Conservation (phyloP, 371 early-diverging fungal genomes). For the Saksenaea oblongispora region DNA sequence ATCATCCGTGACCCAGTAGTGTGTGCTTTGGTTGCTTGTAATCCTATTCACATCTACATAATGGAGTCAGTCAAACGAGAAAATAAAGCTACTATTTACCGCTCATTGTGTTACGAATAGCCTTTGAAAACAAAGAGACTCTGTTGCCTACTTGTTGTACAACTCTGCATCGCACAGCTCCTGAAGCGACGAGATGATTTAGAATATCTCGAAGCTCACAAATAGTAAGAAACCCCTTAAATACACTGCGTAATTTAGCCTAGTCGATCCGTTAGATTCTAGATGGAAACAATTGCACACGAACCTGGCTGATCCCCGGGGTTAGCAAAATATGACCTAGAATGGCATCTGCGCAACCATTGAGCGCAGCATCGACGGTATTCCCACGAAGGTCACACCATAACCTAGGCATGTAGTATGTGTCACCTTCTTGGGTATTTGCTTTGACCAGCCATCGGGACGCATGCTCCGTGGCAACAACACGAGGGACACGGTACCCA, state of each 20-base stretch:
- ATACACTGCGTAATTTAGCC: background rate
- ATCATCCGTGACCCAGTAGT: background rate
- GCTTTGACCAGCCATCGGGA: background rate
- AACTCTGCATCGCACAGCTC: background rate
- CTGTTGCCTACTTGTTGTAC: background rate
- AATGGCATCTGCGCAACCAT: slow-evolving; percentile 7
- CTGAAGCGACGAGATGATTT: background rate
- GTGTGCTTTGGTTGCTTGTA: slow-evolving; percentile 66
- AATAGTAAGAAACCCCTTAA: background rate
- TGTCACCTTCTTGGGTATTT: background rate
- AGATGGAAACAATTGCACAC: background rate
- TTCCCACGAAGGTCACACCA: slow-evolving; percentile 9
- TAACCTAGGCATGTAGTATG: slow-evolving; percentile 8
- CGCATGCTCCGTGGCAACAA: background rate
- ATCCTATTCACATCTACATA: slow-evolving; percentile 82
- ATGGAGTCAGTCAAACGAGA: background rate
- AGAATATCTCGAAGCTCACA: background rate
- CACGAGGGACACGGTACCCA: background rate
- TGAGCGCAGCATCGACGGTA: background rate
- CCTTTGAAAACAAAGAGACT: background rate
- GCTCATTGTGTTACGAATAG: background rate
- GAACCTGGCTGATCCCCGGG: slow-evolving; percentile 11
- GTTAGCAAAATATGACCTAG: background rate
- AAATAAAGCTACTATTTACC: background rate
- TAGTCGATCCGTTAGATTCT: background rate